Percentiles rank a stretch among this genome's conserved stretches.
Evolutionary conservation across 2,329 filamentous ascomycete species (phyloP).

Genomic region (Paraconiothyrium sp.): DNA sequence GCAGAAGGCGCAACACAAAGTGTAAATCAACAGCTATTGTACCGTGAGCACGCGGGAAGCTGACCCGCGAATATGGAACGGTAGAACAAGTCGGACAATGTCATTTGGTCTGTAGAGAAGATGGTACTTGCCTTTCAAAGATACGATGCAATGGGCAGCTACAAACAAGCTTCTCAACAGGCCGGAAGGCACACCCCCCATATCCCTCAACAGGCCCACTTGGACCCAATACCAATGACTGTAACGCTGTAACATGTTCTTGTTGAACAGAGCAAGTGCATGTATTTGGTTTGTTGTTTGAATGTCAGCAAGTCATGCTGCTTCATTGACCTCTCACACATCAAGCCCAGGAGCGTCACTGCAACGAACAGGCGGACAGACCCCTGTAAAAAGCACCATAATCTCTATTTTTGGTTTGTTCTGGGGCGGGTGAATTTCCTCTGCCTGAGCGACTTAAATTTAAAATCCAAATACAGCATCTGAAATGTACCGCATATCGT

Average conservation of each 20-base stretch:
- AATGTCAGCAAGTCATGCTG: background rate
- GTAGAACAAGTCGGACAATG: background rate
- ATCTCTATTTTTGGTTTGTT: background rate
- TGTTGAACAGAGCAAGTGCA: background rate
- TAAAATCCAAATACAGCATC: constrained; percentile 2
- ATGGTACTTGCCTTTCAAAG: background rate
- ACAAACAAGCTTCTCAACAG: background rate
- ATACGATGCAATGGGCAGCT: background rate
- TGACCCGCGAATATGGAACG: background rate
- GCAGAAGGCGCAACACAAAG: background rate
- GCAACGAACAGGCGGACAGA: background rate
- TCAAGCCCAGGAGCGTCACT: background rate
- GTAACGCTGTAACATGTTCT: background rate
- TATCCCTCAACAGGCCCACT: constrained; percentile 9
- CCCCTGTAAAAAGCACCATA: background rate
- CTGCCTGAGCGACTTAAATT: background rate
- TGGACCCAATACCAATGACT: background rate
- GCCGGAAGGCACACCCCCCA: background rate
- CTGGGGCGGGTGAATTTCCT: background rate
- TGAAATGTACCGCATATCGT: constrained; percentile 9
- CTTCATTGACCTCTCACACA: background rate
- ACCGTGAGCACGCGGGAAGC: background rate
- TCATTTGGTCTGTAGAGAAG: background rate
- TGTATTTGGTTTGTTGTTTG: background rate
- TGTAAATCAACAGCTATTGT: background rate